phyloP scores from a whole-genome alignment of 2,329 filamentous ascomycete species.

The Diaporthe vaccinii region DNA sequence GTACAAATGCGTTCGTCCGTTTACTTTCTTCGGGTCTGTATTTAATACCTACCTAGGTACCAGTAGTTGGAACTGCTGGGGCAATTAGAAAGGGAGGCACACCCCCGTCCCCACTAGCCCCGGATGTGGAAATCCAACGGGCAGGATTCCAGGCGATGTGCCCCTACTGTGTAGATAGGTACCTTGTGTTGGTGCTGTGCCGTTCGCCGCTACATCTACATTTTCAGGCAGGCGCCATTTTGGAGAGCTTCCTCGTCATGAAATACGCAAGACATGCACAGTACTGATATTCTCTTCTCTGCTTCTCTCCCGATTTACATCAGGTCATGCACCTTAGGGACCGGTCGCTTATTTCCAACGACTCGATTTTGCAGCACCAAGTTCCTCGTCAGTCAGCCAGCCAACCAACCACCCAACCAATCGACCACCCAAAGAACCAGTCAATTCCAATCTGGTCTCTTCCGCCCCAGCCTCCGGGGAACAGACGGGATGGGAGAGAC shows the following conservation, averaged over 20 bases:
- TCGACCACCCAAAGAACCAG: background rate
- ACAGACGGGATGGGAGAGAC: background rate
- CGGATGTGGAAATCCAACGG: background rate
- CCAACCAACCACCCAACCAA: background rate
- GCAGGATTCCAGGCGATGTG: background rate
- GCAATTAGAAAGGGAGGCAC: background rate
- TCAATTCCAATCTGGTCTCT: background rate
- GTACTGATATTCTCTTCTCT: background rate
- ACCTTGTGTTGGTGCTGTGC: background rate
- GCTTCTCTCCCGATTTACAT: background rate
- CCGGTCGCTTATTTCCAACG: background rate
- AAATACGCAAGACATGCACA: background rate
- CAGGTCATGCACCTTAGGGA: background rate
- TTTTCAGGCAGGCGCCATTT: background rate
- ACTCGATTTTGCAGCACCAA: background rate
- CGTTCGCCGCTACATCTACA: background rate
- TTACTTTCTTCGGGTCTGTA: background rate
- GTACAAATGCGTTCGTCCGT: background rate
- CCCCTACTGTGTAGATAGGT: background rate
- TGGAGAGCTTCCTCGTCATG: background rate
- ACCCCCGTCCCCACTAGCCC: background rate
- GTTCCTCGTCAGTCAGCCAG: too few relatives aligned
- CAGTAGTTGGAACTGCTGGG: background rate
- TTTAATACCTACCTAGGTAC: background rate
- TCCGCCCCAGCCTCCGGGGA: background rate